Percentiles rank a stretch among this genome's conserved stretches.
Evolutionary conservation across 352 stramenopile species (phyloP).

Genomic region (Phytophthora colocasiae): DNA sequence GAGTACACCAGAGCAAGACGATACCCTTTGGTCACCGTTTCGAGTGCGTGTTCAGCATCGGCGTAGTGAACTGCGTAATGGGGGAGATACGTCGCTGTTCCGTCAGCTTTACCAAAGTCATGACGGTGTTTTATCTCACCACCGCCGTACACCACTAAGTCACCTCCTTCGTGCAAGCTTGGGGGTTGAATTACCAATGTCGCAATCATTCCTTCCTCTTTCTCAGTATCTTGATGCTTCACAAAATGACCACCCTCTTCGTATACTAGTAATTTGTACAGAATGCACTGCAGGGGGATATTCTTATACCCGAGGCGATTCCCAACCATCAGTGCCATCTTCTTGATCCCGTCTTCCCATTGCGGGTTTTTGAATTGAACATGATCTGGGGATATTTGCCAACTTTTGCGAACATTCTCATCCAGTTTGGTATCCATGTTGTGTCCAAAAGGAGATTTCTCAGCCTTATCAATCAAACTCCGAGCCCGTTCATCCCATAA

Average conservation of each 20-base stretch:
- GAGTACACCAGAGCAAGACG: slow-evolving; percentile 33
- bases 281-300: neutral
- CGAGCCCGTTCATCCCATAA: too few relatives aligned
- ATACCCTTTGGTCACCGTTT: slow-evolving; percentile 31
- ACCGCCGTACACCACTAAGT: slow-evolving; percentile 27
- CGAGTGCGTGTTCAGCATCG: slow-evolving; percentile 29
- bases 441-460: too few relatives aligned
- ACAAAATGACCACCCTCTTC: slow-evolving; percentile 47
- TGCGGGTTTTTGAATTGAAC: slow-evolving; percentile 20
- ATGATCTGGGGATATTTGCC: slow-evolving; percentile 14
- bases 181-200: slow-evolving; percentile 35
- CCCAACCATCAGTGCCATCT: slow-evolving; percentile 5
- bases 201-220: slow-evolving; percentile 59
- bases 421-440: too few relatives aligned
- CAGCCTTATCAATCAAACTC: too few relatives aligned
- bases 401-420: slow-evolving; percentile 30
- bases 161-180: slow-evolving; percentile 23
- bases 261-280: slow-evolving; percentile 59
- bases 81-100: slow-evolving; percentile 16
- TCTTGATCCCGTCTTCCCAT: slow-evolving; percentile 16
- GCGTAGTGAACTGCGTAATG: slow-evolving; percentile 38
- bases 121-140: slow-evolving; percentile 15
- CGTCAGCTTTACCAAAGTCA: slow-evolving; percentile 26
- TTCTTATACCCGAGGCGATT: slow-evolving; percentile 17
- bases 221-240: slow-evolving; percentile 60